phyloP scores from a whole-genome alignment of 768 basidiomycete genomes.

The Pisolithus tinctorius region DNA sequence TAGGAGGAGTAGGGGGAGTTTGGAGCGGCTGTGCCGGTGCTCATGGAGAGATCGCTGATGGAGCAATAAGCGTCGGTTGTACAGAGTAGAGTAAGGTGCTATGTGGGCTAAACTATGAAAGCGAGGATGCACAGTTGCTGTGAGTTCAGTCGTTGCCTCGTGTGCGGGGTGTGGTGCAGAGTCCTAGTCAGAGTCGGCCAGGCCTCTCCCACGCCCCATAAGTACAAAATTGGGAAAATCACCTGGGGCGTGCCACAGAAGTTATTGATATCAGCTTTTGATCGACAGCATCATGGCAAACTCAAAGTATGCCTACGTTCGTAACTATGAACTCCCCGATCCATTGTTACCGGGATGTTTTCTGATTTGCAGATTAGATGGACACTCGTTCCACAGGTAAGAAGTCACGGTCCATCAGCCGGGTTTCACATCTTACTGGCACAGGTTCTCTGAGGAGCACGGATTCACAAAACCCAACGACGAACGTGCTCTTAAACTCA shows the following conservation, averaged over 20 bases:
- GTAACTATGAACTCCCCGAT: conserved; percentile 85
- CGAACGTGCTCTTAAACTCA: conserved; percentile 72
- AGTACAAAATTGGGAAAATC: not conserved
- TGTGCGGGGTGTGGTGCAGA: conserved; percentile 5
- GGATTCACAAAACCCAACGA: conserved; percentile 90
- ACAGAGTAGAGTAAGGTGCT: not conserved
- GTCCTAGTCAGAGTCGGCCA: not conserved
- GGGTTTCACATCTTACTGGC: not conserved
- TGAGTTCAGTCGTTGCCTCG: not conserved
- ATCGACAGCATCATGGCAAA: conserved; percentile 62
- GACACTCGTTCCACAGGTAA: conserved; percentile 90
- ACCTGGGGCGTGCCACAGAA: too few relatives aligned
- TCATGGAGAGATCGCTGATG: conserved; percentile 8
- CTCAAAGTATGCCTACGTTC: conserved; percentile 88
- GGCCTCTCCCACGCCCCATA: not conserved
- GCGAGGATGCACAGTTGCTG: not conserved
- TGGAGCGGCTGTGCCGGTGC: conserved; percentile 15
- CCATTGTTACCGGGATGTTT: conserved; percentile 76
- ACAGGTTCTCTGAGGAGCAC: conserved; percentile 82
- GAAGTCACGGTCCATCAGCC: conserved; percentile 6
- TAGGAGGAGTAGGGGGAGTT: conserved; percentile 23
- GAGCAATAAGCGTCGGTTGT: not conserved
- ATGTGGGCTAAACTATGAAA: not conserved
- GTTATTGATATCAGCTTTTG: too few relatives aligned
- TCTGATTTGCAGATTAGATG: conserved; percentile 84